Conservation (phyloP, 352 stramenopile species). For the Globisporangium iwayamae region DNA sequence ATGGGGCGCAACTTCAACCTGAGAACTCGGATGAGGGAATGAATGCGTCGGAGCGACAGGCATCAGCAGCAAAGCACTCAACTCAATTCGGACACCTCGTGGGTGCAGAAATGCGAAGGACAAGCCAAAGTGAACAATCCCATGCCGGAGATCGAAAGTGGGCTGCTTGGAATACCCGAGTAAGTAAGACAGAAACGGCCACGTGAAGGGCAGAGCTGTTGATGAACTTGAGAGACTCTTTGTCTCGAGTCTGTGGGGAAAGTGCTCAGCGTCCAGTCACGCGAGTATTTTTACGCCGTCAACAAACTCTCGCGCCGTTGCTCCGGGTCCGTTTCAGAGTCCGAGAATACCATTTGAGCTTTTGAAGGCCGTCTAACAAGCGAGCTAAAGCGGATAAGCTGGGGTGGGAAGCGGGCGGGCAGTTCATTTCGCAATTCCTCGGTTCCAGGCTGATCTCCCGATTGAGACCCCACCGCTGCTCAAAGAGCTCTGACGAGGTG, state of each 20-base stretch:
- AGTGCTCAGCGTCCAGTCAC: background rate
- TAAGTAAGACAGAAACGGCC: background rate
- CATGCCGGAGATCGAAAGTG: background rate
- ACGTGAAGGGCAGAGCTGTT: background rate
- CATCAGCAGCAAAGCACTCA: background rate
- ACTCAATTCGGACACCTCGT: background rate
- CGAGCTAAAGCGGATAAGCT: background rate
- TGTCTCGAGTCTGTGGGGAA: no score
- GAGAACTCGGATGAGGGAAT: background rate
- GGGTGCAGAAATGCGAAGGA: no score
- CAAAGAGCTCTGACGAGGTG: background rate
- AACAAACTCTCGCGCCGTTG: background rate
- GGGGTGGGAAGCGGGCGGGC: background rate
- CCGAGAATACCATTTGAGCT: background rate
- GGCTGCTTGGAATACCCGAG: background rate
- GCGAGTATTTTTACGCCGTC: background rate
- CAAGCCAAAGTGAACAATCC: background rate
- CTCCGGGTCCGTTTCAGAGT: background rate
- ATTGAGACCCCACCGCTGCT: background rate
- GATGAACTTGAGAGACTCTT: no score
- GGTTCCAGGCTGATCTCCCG: background rate
- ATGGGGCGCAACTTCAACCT: background rate
- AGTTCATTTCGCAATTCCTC: constrained; percentile 4
- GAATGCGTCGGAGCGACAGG: background rate
- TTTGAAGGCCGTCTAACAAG: background rate